Conservation (phyloP, 2,329 filamentous ascomycete genomes). For the Monilinia laxa region DNA sequence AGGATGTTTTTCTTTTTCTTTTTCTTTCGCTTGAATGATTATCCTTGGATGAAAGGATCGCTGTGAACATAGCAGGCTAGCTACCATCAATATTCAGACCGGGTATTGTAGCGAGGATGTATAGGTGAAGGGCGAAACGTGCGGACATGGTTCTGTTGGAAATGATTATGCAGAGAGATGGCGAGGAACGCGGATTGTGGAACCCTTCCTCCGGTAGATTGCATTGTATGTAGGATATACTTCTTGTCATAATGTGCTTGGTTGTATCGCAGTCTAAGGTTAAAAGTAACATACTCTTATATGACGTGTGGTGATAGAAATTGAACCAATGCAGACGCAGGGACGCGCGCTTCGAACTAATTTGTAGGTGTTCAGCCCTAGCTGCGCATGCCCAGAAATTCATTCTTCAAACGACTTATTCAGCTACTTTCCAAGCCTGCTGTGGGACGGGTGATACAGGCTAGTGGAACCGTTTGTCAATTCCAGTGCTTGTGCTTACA, state of each 20-base stretch:
- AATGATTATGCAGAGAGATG: slow-evolving; percentile 14
- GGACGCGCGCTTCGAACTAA: slow-evolving; percentile 20
- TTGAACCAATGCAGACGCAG: slow-evolving; percentile 15
- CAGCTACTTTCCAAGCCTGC: slow-evolving; percentile 19
- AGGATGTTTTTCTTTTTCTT: neutral
- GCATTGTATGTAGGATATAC: neutral
- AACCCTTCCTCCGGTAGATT: neutral
- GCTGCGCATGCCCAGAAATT: slow-evolving; percentile 9
- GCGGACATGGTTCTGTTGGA: slow-evolving; percentile 8
- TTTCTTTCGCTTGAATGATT: neutral
- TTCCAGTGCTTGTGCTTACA: neutral
- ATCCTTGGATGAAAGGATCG: slow-evolving; percentile 9
- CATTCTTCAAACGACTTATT: slow-evolving; percentile 9
- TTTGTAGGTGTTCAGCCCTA: slow-evolving; percentile 19
- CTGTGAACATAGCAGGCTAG: neutral
- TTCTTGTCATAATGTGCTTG: neutral
- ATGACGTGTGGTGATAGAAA: neutral
- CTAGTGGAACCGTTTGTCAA: slow-evolving; percentile 18
- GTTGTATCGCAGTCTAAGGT: neutral
- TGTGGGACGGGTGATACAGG: slow-evolving; percentile 8
- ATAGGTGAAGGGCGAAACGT: slow-evolving; percentile 7
- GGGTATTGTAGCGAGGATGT: neutral
- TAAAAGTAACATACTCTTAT: neutral
- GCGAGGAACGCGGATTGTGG: neutral
- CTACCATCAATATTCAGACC: neutral